Evolutionary conservation across 768 basidiomycete species (phyloP).

Genomic region (Leccinum rimulosum): DNA sequence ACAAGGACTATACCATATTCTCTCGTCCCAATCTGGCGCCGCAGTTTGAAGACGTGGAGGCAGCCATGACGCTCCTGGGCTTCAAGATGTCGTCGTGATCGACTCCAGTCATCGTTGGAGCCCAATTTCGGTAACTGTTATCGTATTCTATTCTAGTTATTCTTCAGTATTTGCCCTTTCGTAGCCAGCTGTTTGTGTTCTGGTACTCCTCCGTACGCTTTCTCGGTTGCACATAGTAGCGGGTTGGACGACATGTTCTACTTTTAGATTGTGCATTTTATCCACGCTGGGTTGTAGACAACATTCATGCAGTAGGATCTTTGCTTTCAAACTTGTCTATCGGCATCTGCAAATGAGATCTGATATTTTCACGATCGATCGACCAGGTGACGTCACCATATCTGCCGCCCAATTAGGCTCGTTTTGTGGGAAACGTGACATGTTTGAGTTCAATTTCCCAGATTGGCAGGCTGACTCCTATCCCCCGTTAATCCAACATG

Average conservation of each 20-base stretch:
- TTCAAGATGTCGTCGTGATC: slow-evolving; percentile 26
- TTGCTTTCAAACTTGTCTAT: neutral
- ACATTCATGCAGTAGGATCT: neutral
- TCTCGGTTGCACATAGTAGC: neutral
- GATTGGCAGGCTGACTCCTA: too few relatives aligned
- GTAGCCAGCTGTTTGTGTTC: slow-evolving; percentile 10
- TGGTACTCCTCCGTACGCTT: neutral
- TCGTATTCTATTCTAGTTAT: slow-evolving; percentile 27
- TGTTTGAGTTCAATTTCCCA: too few relatives aligned
- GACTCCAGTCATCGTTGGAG: neutral
- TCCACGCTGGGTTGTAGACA: neutral
- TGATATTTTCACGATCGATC: neutral
- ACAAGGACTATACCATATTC: neutral
- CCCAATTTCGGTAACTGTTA: slow-evolving; percentile 1
- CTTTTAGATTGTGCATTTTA: neutral
- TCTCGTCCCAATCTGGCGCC: slow-evolving; percentile 3
- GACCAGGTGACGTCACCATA: neutral
- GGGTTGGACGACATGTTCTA: neutral
- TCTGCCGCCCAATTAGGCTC: neutral
- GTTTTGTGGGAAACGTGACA: too few relatives aligned
- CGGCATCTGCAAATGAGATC: neutral
- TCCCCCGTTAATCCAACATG: too few relatives aligned
- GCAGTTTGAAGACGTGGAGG: slow-evolving; percentile 35
- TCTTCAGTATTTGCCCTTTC: slow-evolving; percentile 25
- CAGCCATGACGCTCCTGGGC: slow-evolving; percentile 35